Evolutionary conservation across 441 rosid species (phyloP).

Genomic region (Eutrema salsugineum): DNA sequence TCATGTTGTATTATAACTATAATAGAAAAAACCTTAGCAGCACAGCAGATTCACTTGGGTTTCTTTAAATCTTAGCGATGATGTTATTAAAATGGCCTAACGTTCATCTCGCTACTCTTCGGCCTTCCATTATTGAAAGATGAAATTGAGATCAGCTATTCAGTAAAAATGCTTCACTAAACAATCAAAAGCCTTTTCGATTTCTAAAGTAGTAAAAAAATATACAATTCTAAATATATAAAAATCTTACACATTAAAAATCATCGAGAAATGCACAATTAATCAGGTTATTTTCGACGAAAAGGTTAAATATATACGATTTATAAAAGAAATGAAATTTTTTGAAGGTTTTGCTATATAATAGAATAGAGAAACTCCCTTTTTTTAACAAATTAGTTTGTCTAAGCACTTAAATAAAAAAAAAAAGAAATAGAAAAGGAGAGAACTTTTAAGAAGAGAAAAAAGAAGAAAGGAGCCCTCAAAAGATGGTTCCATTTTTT

Average conservation of each 20-base stretch:
- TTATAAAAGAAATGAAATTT: background rate
- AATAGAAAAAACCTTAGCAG: background rate
- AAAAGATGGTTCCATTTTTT: slow-evolving; percentile 19
- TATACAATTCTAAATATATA: no score
- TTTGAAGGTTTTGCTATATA: slow-evolving; percentile 17
- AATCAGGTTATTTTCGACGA: background rate
- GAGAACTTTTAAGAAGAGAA: background rate
- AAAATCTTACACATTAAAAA: no score
- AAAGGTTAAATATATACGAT: background rate
- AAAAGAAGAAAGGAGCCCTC: slow-evolving; percentile 8
- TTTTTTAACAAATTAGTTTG: slow-evolving; percentile 22
- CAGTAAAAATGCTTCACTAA: no score
- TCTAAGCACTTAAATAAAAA: slow-evolving; percentile 12
- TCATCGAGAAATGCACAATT: no score
- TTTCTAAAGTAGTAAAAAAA: no score
- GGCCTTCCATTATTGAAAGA: no score
- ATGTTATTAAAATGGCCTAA: background rate
- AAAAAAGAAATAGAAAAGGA: no score
- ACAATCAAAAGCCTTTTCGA: no score
- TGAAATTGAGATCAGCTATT: no score
- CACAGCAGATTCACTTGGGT: background rate
- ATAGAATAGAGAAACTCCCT: slow-evolving; percentile 23
- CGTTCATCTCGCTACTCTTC: background rate
- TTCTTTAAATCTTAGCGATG: background rate
- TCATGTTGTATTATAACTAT: slow-evolving; percentile 14